A percentile compares a stretch with the other conserved stretches of the same genome.
phyloP scores from a whole-genome alignment of 495 filamentous ascomycete genomes.

The Lasiosphaeria ovina region DNA sequence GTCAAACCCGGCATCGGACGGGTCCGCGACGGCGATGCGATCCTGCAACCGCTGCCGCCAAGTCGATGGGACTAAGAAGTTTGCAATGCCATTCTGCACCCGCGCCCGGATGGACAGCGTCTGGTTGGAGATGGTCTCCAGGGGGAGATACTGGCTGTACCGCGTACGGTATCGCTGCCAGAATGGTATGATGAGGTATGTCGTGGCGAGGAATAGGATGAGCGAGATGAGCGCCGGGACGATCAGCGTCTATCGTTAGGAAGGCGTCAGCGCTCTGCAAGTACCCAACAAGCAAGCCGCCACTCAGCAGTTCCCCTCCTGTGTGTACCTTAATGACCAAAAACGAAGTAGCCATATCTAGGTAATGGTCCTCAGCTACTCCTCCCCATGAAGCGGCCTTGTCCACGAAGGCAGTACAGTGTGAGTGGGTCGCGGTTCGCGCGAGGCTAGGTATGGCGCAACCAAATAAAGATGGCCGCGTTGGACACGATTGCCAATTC shows the following conservation, averaged over 20 bases:
- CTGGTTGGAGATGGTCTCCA: constrained; percentile 60
- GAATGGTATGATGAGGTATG: constrained; percentile 69
- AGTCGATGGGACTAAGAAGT: constrained; percentile 54
- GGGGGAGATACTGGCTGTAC: constrained; percentile 68
- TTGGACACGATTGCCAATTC: no score
- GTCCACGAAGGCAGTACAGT: no score
- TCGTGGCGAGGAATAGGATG: constrained; percentile 67
- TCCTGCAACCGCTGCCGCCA: constrained; percentile 47
- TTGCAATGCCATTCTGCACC: constrained; percentile 53
- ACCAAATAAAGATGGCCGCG: no score
- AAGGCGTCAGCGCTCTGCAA: neutral
- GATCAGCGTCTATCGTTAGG: constrained; percentile 61
- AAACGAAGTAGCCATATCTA: constrained; percentile 36
- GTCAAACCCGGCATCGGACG: constrained; percentile 45
- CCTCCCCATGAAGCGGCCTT: neutral
- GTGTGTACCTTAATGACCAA: constrained; percentile 46
- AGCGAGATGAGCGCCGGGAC: constrained; percentile 77
- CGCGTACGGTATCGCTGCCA: constrained; percentile 73
- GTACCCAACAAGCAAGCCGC: neutral
- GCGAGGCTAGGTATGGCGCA: no score
- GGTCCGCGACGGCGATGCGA: constrained; percentile 39
- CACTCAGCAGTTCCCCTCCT: neutral
- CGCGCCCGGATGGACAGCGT: constrained; percentile 63
- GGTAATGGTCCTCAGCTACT: neutral
- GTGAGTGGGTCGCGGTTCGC: no score